phyloP scores from a whole-genome alignment of 1,284 basidiomycete species.

The Pholiota adiposa region DNA sequence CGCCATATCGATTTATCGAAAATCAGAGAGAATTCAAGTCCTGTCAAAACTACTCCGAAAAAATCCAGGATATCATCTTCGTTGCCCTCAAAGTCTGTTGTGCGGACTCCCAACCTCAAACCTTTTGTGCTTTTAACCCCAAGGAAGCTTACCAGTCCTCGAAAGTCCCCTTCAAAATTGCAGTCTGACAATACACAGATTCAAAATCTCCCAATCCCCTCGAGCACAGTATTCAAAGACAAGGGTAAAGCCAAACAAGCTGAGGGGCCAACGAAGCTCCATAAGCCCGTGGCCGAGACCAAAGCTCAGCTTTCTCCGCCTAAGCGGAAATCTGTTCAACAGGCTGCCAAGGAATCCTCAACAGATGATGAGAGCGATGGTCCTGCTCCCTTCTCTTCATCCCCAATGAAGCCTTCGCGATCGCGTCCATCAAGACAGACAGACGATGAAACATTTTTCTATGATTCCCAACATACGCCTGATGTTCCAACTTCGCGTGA shows the following conservation, averaged over 20 bases:
- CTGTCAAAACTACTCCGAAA: neutral
- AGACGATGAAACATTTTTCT: neutral
- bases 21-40: neutral
- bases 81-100: neutral
- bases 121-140: conserved; percentile 25
- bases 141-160: conserved; percentile 4
- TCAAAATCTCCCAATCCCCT: neutral
- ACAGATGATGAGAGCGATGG: neutral
- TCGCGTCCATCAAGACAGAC: neutral
- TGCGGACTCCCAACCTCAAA: conserved; percentile 9
- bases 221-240: conserved; percentile 8
- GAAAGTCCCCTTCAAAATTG: neutral
- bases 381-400: neutral
- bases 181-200: neutral
- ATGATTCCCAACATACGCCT: neutral
- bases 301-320: neutral
- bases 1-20: conserved; percentile 1
- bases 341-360: neutral
- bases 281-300: neutral
- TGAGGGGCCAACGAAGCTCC: neutral
- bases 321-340: neutral
- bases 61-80: neutral
- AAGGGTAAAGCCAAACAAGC: conserved; percentile 13
- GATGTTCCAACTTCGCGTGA: neutral
- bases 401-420: neutral